A percentile compares a stretch with the other conserved stretches of the same genome.
These are phyloP conservation scores for Davidsoniella virescens DNA, from an alignment of 2,329 filamentous ascomycete genomes.

Conservation along the genomic window DNA sequence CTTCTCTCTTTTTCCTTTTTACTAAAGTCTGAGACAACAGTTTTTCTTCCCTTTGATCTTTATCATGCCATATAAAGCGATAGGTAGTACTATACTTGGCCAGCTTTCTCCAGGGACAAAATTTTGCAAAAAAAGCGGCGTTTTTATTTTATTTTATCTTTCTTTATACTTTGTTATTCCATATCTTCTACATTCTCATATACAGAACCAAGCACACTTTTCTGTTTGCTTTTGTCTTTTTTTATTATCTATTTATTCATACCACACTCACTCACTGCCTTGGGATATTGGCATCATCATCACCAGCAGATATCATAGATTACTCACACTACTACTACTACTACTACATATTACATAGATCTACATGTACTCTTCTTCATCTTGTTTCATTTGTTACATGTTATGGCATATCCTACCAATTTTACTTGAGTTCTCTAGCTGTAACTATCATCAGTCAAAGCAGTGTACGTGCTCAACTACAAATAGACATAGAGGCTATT, in stretches of 20 bases:
- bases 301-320: no score
- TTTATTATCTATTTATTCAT: background rate
- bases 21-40: no score
- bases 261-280: background rate
- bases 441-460: no score
- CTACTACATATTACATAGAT: background rate
- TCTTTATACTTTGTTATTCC: background rate
- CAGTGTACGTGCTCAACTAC: no score
- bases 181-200: constrained; percentile 2
- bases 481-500: no score
- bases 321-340: background rate
- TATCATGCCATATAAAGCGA: background rate
- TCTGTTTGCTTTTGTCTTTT: constrained; percentile 14
- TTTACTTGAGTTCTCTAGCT: no score
- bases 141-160: constrained; percentile 10
- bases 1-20: constrained; percentile 1
- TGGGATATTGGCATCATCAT: background rate
- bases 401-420: background rate
- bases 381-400: background rate
- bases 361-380: background rate
- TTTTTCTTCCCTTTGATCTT: background rate
- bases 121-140: no score
- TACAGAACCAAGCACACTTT: background rate
- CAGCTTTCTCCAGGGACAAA: no score
- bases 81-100: constrained; percentile 1